These are phyloP conservation scores for Salmacisia buchloeana DNA, from an alignment of 1,284 basidiomycete species.

Conservation along the genomic window DNA sequence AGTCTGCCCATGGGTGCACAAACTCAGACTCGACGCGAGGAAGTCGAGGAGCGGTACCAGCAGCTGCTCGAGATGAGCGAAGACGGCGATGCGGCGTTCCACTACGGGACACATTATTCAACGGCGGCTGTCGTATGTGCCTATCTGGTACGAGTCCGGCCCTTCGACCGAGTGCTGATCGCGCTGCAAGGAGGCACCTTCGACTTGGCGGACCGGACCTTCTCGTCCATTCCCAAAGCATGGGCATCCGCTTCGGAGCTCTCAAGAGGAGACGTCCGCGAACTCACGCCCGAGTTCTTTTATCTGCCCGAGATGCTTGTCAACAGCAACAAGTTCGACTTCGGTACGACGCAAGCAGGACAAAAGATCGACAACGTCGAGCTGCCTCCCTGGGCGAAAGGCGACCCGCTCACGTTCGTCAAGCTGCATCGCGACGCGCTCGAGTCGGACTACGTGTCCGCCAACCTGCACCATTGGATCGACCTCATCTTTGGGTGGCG, in stretches of 20 bases:
- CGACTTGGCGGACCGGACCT: constrained; percentile 89
- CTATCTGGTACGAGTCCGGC: constrained; percentile 81
- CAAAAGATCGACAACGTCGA: constrained; percentile 81
- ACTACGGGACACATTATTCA: constrained; percentile 76
- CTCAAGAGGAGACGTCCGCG: constrained; percentile 84
- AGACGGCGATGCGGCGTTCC: constrained; percentile 55
- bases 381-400: constrained; percentile 82
- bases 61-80: constrained; percentile 66
- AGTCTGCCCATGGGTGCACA: constrained; percentile 87
- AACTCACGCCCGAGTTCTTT: constrained; percentile 89
- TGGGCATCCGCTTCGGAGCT: constrained; percentile 81
- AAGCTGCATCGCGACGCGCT: constrained; percentile 75
- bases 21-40: constrained; percentile 60
- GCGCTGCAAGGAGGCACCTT: constrained; percentile 62
- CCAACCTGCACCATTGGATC: constrained; percentile 81
- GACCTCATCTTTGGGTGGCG: constrained; percentile 60
- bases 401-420: constrained; percentile 78
- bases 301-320: constrained; percentile 55
- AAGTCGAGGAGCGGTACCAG: constrained; percentile 61
- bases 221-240: constrained; percentile 65
- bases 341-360: constrained; percentile 76
- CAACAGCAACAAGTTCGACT: constrained; percentile 60
- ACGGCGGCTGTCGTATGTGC: constrained; percentile 96
- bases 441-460: constrained; percentile 82
- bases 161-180: constrained; percentile 51